These are phyloP conservation scores for Albatrellus ellisii DNA, from an alignment of 768 basidiomycete species.

Conservation along the genomic window DNA sequence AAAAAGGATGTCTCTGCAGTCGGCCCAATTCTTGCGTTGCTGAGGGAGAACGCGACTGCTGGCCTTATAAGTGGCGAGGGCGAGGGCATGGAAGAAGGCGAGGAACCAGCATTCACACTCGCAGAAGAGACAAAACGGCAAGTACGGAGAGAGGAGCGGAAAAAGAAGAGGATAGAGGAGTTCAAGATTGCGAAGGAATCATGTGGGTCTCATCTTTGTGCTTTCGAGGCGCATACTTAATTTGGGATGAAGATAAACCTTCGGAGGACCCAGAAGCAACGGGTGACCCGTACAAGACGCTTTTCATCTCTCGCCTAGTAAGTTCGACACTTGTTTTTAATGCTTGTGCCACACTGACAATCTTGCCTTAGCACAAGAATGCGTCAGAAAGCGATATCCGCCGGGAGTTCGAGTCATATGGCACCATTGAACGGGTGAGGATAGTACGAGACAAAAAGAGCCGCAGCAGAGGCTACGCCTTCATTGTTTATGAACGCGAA, in stretches of 20 bases:
- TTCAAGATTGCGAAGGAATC: constrained; percentile 75
- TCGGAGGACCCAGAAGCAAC: constrained; percentile 81
- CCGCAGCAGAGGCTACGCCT: constrained; percentile 86
- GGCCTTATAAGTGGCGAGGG: constrained; percentile 44
- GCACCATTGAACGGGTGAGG: constrained; percentile 86
- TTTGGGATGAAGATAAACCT: constrained; percentile 64
- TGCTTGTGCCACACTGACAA: constrained; percentile 6
- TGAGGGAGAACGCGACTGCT: constrained; percentile 70
- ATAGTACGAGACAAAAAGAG: constrained; percentile 87
- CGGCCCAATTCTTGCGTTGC: constrained; percentile 52
- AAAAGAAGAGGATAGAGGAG: constrained; percentile 60
- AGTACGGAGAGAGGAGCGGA: constrained; percentile 64
- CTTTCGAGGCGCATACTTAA: constrained; percentile 4
- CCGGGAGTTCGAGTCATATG: constrained; percentile 92
- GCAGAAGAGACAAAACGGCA: constrained; percentile 77
- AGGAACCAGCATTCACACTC: constrained; percentile 68
- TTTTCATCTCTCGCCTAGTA: constrained; percentile 92
- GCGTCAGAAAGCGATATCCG: constrained; percentile 88
- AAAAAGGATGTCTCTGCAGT: constrained; percentile 65
- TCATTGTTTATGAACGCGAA: constrained; percentile 95
- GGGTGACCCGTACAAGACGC: constrained; percentile 96
- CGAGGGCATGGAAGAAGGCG: constrained; percentile 74
- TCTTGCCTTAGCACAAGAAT: constrained; percentile 58
- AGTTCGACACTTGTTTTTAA: constrained; percentile 10
- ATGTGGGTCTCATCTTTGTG: constrained; percentile 39